These are phyloP conservation scores for Byssothecium circinans DNA, from an alignment of 2,329 filamentous ascomycete genomes.

Conservation along the genomic window DNA sequence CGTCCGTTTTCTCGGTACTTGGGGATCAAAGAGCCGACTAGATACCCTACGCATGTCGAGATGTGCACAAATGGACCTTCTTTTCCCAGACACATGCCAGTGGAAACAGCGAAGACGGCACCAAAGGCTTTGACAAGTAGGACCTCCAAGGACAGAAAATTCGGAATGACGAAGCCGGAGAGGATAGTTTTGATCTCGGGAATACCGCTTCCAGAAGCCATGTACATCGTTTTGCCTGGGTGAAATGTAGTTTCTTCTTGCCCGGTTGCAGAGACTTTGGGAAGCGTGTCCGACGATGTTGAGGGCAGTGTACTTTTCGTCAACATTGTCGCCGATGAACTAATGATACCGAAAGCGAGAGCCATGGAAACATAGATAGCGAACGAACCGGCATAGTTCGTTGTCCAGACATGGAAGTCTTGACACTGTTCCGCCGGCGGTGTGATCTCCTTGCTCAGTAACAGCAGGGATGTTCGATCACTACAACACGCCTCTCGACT, in stretches of 20 bases:
- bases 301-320: constrained; percentile 55
- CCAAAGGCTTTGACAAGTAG: constrained; percentile 61
- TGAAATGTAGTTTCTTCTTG: constrained; percentile 15
- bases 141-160: constrained; percentile 59
- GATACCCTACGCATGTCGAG: constrained; percentile 59
- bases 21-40: constrained; percentile 55
- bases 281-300: constrained; percentile 27
- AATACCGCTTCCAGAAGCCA: constrained; percentile 62
- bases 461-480: constrained; percentile 34
- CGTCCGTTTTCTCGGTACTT: constrained; percentile 61
- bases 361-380: constrained; percentile 55
- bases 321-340: constrained; percentile 53
- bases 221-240: constrained; percentile 58
- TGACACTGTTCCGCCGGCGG: constrained; percentile 36
- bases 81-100: constrained; percentile 63
- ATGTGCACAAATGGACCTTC: constrained; percentile 66
- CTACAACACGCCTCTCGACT: constrained; percentile 56
- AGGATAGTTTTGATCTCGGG: constrained; percentile 65
- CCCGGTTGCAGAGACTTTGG: constrained; percentile 29
- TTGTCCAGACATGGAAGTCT: constrained; percentile 50
- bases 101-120: constrained; percentile 60
- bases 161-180: constrained; percentile 62
- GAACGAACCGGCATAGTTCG: constrained; percentile 47
- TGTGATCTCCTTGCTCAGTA: constrained; percentile 24
- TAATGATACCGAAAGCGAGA: constrained; percentile 53